Evolutionary conservation across 441 rosid species (phyloP).

Genomic region (Manihot esculenta): DNA sequence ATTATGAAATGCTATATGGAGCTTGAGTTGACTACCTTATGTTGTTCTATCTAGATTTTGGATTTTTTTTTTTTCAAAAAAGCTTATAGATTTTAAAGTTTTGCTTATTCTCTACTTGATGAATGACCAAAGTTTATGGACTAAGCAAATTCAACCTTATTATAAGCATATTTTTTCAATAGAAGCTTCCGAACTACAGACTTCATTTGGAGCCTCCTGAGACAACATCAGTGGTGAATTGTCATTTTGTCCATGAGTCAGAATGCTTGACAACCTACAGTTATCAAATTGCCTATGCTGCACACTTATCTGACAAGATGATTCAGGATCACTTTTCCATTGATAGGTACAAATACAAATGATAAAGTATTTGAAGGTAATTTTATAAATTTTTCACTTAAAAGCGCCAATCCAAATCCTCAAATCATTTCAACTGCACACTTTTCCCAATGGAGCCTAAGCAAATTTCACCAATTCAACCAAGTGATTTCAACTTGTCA

Average conservation of each 20-base stretch:
- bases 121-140: neutral
- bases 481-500: neutral
- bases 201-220: neutral
- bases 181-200: neutral
- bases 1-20: neutral
- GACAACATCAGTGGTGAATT: neutral
- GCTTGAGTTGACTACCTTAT: neutral
- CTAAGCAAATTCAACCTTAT: neutral
- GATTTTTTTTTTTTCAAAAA: too few species aligned
- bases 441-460: neutral
- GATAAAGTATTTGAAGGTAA: too few species aligned
- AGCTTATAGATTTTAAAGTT: neutral
- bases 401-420: too few species aligned
- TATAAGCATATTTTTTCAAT: neutral
- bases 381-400: too few species aligned
- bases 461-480: neutral
- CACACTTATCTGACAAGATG: neutral
- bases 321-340: neutral
- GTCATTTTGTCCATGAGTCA: neutral
- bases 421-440: too few species aligned
- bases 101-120: neutral
- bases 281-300: neutral
- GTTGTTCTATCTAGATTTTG: neutral
- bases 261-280: neutral
- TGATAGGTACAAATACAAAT: too few species aligned